Base-by-base conservation (phyloP, 148 eudicot genomes). In the Arbutus unedo region DNA sequence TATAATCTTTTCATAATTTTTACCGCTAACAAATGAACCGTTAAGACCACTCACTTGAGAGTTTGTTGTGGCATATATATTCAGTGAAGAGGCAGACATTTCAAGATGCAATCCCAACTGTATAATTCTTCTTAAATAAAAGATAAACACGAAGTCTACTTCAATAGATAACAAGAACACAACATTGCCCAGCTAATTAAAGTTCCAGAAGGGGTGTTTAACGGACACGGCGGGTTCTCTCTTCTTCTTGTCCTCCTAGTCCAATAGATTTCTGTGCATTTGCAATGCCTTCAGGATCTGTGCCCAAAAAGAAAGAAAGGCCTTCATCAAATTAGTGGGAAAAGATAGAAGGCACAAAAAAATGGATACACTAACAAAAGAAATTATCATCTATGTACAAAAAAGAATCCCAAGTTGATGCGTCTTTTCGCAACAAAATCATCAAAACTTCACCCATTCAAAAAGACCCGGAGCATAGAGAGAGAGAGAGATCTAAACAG, bases 271-370 rank as follows among this genome's bases (percentile, higher is more conserved):
- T 95, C 76, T 95, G 98, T 79, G 98, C 98, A 90, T 90, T 89
- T 45, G 98, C 87, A 48, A 95, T 95, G 68, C 98, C 98, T 57
- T 95, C 95, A 50, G 97, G 98, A 89, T 95, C 98, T 95, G 93
- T 77, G 59, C 81, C 56, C 84, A 72, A 19, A 8, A 8, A 18
- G 7, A 44, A 71, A 55, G 82, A 76, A 78, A 49, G n/a, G 80
- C 51, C 38, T 76, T 47, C 49, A 76, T 5, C 54, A 43, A 18
- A 79, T 41, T 38, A 15, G 53, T 57, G 18, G 73, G 25, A 50
- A 41, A 51, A 4, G 72, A 60, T 47, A 53, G 13, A 11, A 64
- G 5, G 55, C 48, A 38, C 41, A 19, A 9, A 76, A 5, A 18
- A 6, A 25, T 25, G 51, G 8, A 72, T 16, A 44, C 49, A 53